These are phyloP conservation scores for Pseudopithomyces chartarum DNA, from an alignment of 2,329 filamentous ascomycete genomes.

Conservation along the genomic window DNA sequence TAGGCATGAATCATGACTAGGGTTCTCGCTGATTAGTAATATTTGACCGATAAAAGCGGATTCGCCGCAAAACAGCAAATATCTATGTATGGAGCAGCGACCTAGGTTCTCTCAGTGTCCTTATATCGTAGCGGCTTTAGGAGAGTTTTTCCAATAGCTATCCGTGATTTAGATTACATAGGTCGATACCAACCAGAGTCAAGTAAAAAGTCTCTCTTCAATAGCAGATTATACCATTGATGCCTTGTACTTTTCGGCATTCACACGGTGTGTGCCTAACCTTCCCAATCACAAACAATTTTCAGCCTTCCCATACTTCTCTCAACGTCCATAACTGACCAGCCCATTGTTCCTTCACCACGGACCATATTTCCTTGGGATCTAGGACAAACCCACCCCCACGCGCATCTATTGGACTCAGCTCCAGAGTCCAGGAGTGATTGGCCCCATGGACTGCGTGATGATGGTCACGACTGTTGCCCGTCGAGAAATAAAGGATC, in stretches of 20 bases:
- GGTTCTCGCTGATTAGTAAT: not conserved
- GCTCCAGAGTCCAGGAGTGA: constrained; percentile 8
- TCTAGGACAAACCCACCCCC: constrained; percentile 1
- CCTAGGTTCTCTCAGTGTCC: not conserved
- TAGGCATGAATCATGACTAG: too few relatives aligned
- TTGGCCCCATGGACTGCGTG: constrained; percentile 3
- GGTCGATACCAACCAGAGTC: too few relatives aligned
- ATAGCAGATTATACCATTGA: too few relatives aligned
- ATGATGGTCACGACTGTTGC: constrained; percentile 1
- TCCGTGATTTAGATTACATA: too few relatives aligned
- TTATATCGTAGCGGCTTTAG: not conserved
- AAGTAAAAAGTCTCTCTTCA: too few relatives aligned
- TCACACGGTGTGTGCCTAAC: not conserved
- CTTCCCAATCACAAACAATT: not conserved
- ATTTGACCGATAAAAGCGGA: not conserved
- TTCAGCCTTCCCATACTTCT: not conserved
- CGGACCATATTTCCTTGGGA: not conserved
- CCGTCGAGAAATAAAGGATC: constrained; percentile 6
- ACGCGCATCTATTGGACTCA: not conserved
- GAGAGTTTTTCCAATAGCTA: too few relatives aligned
- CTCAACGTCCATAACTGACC: not conserved
- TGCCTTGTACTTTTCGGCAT: too few relatives aligned
- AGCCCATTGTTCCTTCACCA: constrained; percentile 4
- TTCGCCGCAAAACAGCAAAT: not conserved
- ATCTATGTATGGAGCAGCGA: not conserved